Evolutionary conservation across 2,329 filamentous ascomycete species (phyloP), one percentile per base, ranked within the genome.

Genomic region (Cordyceps farinosa): DNA sequence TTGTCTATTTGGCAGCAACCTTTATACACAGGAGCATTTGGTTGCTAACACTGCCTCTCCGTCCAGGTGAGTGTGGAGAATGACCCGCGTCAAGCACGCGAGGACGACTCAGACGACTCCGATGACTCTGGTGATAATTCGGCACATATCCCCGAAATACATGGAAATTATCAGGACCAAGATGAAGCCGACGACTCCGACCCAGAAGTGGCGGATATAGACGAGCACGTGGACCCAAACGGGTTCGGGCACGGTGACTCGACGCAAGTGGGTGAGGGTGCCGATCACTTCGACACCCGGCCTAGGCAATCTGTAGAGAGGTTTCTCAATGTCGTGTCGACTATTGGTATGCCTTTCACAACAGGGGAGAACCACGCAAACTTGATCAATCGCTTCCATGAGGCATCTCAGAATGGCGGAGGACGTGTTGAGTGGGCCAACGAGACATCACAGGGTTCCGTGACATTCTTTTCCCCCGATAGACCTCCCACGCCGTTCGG

Each of bases 181-280:
- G 63, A 68, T 53, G 74, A 77, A 55, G 72, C 77, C 57, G 78
- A 82, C 57, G 78, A 82, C 64, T 84, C 84, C 2, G 85, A 87
- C 64, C 84, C 84, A 1, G 84, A 85, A 15, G 84, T 86, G 67
- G 82, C 76, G 32, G 82, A 87, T 68, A 84, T 87, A 64, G 82
- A 86, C 30, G 80, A 86, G 34, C 77, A 82, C 44, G 54, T 79
- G n/a, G 78, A 76, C 0, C 76, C 77, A 2, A 73, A 77, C 44
- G 77, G 78, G 9, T 75, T 82, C 65, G 73, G 74, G 52, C 75
- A 77, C 59, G 74, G 74, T 34, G 77, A 75, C 36, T 74, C 72
- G 22, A 73, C 76, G 34, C 71, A 73, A 58, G 61, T 65, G 7
- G 73, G 70, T 27, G 61, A 69, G 2, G 67, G 64, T 8, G 55